Evolutionary conservation across 441 rosid species (phyloP), one percentile per base, ranked within the genome.

Genomic region (Corymbia calophylla): DNA sequence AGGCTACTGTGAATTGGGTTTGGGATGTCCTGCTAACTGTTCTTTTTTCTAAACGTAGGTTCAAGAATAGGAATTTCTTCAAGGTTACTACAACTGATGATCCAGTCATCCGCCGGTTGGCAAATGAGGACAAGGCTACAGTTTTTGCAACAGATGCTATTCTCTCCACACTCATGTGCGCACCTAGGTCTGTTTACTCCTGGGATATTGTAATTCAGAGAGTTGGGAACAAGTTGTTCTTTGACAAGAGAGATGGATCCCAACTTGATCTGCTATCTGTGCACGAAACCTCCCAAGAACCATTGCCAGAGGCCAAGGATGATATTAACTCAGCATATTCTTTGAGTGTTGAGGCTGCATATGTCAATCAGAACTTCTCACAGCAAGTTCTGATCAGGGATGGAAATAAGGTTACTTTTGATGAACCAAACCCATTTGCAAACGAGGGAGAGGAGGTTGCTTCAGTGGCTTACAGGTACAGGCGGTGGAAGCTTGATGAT

Each of bases 41-140:
- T 58, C 55, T 13, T 6, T 56, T 53, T 53, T 19, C 70, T 32
- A 80, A 51, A 56, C 25, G 62, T 70, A 90, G 91, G 94, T 96
- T 96, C 90, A 96, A 96, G 92, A 96, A 96, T 88, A 91, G 97
- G 53, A 96, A 97, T 89, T 97, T 96, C 94, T 96, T 95, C 91
- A 97, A 96, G 91, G 99, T 96, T n/a, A 97, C 97, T 5, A 96
- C 99, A 3, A 96, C 99, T 39, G 99, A 97, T 81, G 99, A 97
- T 92, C 98, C 99, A 2, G 96, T 97, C 21, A 97, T 97, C 47
- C 92, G 99, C 39, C 93, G 96, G 87, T 91, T 97, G 23, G 98
- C 99, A 5, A 95, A 94, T 55, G 98, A 97, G 89, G 99, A 97
- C 85, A 96, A 97, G 87, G 98, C 98, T 5, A 97, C 97, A 12